Conservation (phyloP, 2,329 filamentous ascomycete genomes). For the Colletotrichum sp. region DNA sequence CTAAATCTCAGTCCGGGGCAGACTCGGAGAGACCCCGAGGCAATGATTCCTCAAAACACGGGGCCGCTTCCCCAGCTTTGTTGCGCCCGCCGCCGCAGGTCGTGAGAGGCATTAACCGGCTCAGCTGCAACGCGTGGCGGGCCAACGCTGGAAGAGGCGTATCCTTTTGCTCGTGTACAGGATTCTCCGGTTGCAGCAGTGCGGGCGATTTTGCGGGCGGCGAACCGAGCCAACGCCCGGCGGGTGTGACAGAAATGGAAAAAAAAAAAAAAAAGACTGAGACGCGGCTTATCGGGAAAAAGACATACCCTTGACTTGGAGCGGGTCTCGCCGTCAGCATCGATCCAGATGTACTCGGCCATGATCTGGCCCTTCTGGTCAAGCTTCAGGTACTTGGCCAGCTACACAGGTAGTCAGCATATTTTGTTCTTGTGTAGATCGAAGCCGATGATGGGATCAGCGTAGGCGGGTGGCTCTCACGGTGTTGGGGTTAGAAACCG, state of each 20-base stretch:
- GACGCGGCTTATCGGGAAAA: conserved; percentile 22
- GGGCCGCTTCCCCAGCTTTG: conserved; percentile 7
- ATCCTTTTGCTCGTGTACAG: neutral
- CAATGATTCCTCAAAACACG: neutral
- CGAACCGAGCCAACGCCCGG: neutral
- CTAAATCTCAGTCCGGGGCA: neutral
- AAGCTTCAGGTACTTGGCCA: conserved; percentile 90
- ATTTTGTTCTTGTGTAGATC: neutral
- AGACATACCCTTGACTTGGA: conserved; percentile 93
- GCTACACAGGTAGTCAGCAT: conserved; percentile 53
- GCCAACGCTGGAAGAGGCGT: neutral
- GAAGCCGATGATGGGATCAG: neutral
- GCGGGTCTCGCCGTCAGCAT: conserved; percentile 80
- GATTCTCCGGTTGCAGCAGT: neutral
- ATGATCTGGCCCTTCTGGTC: conserved; percentile 89
- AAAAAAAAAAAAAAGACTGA: conserved; percentile 25
- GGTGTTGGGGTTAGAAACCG: conserved; percentile 37
- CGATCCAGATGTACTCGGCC: conserved; percentile 98
- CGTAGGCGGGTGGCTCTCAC: conserved; percentile 26
- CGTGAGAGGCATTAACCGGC: neutral
- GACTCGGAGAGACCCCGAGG: conserved; percentile 3
- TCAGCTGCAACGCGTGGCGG: neutral
- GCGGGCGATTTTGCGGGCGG: neutral
- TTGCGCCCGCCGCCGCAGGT: neutral
- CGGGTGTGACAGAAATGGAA: neutral